These are phyloP conservation scores for Diplocarpon rosae DNA, from an alignment of 2,329 filamentous ascomycete genomes.

Conservation along the genomic window DNA sequence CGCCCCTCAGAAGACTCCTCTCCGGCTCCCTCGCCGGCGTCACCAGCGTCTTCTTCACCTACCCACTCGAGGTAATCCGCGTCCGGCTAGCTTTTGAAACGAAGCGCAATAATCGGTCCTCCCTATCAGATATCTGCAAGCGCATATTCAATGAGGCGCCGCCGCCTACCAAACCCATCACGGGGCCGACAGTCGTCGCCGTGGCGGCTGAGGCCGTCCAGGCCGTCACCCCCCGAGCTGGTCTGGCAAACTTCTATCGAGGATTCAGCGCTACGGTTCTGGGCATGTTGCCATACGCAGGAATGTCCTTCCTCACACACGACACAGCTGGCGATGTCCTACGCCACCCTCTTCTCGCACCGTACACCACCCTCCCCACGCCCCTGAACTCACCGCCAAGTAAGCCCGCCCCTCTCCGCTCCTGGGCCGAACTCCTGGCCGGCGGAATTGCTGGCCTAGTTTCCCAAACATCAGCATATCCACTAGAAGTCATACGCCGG, in stretches of 20 bases:
- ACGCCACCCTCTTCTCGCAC: conserved; percentile 53
- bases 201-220: conserved; percentile 35
- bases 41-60: conserved; percentile 90
- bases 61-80: conserved; percentile 84
- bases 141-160: conserved; percentile 77
- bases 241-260: conserved; percentile 85
- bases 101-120: conserved; percentile 58
- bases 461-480: conserved; percentile 87
- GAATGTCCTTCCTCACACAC: conserved; percentile 90
- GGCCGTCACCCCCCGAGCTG: conserved; percentile 48
- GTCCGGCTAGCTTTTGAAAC: conserved; percentile 95
- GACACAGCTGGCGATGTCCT: conserved; percentile 81
- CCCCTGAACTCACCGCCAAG: conserved; percentile 41
- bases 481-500: conserved; percentile 80
- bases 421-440: conserved; percentile 75
- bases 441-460: conserved; percentile 82
- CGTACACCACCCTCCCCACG: conserved; percentile 64
- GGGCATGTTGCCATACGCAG: conserved; percentile 95
- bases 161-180: conserved; percentile 27
- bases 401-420: conserved; percentile 63
- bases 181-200: conserved; percentile 31
- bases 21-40: conserved; percentile 71
- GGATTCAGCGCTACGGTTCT: conserved; percentile 84
- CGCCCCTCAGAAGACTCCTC: conserved; percentile 61
- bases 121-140: conserved; percentile 63